Evolutionary conservation across 2,329 filamentous ascomycete species (phyloP), one percentile per base, ranked within the genome.

Genomic region (Diaporthe sp.): DNA sequence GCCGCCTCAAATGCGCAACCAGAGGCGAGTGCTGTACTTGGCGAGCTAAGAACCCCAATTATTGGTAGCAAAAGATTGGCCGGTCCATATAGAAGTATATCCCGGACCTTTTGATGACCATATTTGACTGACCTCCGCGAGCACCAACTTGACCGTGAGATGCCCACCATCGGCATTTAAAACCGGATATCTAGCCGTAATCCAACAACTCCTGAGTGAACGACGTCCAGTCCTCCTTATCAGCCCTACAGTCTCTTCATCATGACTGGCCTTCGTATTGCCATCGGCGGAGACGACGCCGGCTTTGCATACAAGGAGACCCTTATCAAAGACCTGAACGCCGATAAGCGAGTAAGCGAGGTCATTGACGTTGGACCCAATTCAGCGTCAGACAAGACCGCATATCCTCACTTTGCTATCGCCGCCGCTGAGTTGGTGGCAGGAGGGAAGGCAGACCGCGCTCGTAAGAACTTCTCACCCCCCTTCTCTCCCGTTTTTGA

Each of bases 321-420:
- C 79, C 92, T 97, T 85, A 94, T 94, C 83, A 87, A 88, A 71
- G 92, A 95, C 81, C 91, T 97, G 76, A 88, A 92, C 78, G 87
- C 90, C 67, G 90, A 94, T 85, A 84, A 89, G 2, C 91, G 92
- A 77, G 94, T 97, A 78, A 85, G 88, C 75, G 88, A 90, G 77
- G 88, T 97, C 78, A 88, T 90, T 77, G 95, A 97, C 81, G 94
- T 97, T 71, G 95, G 95, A 79, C 92, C 94, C 78, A 86, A 90
- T 79, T 87, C 88, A 55, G 81, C 87, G 72, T 85, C 87, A 74
- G 94, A 97, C 88, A 95, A 94, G 83, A 96, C 94, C 1, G 93
- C 94, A 4, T 97, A 97, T 83, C 94, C 95, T 0, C 93, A 94
- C 83, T 90, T 94, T 53, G 94, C 94, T 75, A 93, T 94, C 60